These are phyloP conservation scores for Colletotrichum camelliae DNA, from an alignment of 2,329 filamentous ascomycete species.

Conservation along the genomic window DNA sequence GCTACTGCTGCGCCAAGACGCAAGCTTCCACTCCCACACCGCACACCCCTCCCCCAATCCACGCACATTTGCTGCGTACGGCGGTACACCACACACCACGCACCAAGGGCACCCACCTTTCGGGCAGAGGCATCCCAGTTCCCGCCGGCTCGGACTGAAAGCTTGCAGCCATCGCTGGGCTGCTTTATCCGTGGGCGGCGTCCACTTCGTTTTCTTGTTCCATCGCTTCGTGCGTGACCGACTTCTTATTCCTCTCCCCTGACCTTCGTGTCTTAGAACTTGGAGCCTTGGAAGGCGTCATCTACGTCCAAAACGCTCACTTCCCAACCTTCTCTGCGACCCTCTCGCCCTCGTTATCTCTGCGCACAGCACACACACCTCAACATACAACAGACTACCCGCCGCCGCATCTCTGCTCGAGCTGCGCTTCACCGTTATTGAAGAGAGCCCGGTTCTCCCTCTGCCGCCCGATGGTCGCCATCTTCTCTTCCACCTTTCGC, in stretches of 20 bases:
- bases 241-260: slow-evolving; percentile 12
- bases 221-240: slow-evolving; percentile 18
- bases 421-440: neutral
- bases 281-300: slow-evolving; percentile 8
- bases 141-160: slow-evolving; percentile 14
- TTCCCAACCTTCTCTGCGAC: neutral
- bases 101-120: slow-evolving; percentile 11
- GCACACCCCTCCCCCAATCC: neutral
- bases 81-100: neutral
- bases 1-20: slow-evolving; percentile 20
- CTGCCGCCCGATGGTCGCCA: neutral
- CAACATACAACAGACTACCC: neutral
- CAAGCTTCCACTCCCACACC: slow-evolving; percentile 14
- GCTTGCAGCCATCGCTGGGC: slow-evolving; percentile 6
- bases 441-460: neutral
- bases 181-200: slow-evolving; percentile 15
- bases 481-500: neutral
- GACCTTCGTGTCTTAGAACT: slow-evolving; percentile 10
- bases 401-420: neutral
- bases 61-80: neutral
- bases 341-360: neutral
- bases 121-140: slow-evolving; percentile 19
- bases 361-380: neutral
- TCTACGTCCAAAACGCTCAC: neutral
- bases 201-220: slow-evolving; percentile 2